Base-by-base conservation (phyloP, 768 basidiomycete species). In the Cyathus striatus region DNA sequence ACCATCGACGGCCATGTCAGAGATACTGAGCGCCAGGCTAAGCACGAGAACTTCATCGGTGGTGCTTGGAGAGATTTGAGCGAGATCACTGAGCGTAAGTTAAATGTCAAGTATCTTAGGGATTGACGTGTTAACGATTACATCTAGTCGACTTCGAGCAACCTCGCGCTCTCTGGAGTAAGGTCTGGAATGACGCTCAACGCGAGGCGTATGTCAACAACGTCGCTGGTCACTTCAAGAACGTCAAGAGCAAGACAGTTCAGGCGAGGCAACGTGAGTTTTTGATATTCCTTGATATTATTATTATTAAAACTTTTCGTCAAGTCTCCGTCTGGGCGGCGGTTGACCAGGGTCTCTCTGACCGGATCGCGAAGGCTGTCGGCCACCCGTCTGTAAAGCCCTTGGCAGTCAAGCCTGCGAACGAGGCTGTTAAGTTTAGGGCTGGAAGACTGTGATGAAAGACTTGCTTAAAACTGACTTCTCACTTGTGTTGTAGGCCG, bases 131-230 rank as follows among this genome's bases (percentile, higher is more conserved):
- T 35, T 43, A 13, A 23, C 12, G 18, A 9, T 23, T 23, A 37
- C 16, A 5, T 49, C 2, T 43, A 87, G 85, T 89, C 50, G 87
- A 90, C 69, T 90, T 90, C 54, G 87, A 89, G 66, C 88, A 89
- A 59, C 87, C 87, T 10, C 81, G 86, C 44, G 76, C 70, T 18
- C 61, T 90, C 42, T 90, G 79, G 72, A 56, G 53, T 45, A 78
- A 72, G 49, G 86, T 89, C n/a, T 78, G 83, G 74, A 73, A 70
- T 42, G 78, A 86, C 45, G 57, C 66, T 21, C 72, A 74, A 49
- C 70, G 79, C 26, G 70, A 75, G 46, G 77, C 81, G 51, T 79
- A 82, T 40, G 75, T 89, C 43, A 59, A 66, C 55, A 90, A 90
- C 58, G 63, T 90, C 37, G 69, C 79, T 20, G 82, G 65, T 1